A percentile compares a stretch with the other conserved stretches of the same genome.
These are phyloP conservation scores for Chionographis japonica DNA, from an alignment of 106 monocot genomes.

Conservation along the genomic window DNA sequence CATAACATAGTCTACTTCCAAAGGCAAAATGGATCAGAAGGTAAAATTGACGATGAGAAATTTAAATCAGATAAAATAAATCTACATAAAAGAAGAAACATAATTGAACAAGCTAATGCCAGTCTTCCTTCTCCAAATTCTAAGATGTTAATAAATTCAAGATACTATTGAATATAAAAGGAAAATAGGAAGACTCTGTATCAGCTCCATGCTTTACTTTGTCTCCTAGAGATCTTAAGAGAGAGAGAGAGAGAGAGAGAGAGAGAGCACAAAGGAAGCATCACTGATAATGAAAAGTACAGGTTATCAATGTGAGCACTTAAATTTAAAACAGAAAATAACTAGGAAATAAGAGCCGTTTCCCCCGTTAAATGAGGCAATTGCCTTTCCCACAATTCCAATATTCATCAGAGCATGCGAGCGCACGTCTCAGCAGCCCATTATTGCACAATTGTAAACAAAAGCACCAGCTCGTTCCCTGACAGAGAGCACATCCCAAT, in stretches of 20 bases:
- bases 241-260: too few species aligned
- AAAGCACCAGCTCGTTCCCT: conserved; percentile 68
- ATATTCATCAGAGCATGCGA: not conserved
- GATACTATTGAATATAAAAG: not conserved
- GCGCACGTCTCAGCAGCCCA: conserved; percentile 63
- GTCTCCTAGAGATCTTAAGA: not conserved
- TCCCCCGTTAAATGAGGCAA: conserved; percentile 9
- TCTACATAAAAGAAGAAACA: too few species aligned
- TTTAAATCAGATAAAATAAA: too few species aligned
- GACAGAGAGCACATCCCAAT: conserved; percentile 72
- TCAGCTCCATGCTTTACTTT: conserved; percentile 5
- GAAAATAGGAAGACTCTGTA: not conserved
- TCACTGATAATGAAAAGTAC: not conserved
- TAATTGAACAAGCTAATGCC: too few species aligned
- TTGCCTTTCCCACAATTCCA: not conserved
- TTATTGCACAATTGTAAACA: conserved; percentile 91
- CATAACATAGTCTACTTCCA: too few species aligned
- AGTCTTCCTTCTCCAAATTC: too few species aligned
- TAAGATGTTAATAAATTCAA: too few species aligned
- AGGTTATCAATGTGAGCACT: conserved; percentile 3
- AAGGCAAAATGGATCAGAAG: too few species aligned
- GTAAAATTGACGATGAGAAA: too few species aligned
- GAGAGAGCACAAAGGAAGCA: not conserved
- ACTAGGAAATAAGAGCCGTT: not conserved
- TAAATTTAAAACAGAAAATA: conserved; percentile 8